Evolutionary conservation across 2,329 filamentous ascomycete species (phyloP).

Genomic region (Gyromitra esculenta): DNA sequence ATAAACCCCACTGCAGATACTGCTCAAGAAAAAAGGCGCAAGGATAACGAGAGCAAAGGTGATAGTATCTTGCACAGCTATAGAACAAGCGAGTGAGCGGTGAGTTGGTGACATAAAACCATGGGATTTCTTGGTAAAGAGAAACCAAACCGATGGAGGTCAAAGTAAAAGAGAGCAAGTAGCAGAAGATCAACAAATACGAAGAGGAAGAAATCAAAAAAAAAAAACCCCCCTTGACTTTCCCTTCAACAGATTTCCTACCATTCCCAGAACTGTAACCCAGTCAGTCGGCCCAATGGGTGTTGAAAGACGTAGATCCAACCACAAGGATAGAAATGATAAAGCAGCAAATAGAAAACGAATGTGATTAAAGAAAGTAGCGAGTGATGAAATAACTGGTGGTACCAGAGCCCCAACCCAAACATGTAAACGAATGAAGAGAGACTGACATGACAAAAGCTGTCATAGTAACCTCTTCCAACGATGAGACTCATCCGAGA

Average conservation of each 20-base stretch:
- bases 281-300: neutral
- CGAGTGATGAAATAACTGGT: constrained; percentile 16
- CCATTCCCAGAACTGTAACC: constrained; percentile 14
- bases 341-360: constrained; percentile 22
- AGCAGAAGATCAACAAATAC: constrained; percentile 6
- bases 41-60: neutral
- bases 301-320: constrained; percentile 5
- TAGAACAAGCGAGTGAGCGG: constrained; percentile 11
- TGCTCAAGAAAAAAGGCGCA: constrained; percentile 7
- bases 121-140: constrained; percentile 2
- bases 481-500: constrained; percentile 11
- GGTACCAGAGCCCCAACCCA: constrained; percentile 15
- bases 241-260: neutral
- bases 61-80: constrained; percentile 20
- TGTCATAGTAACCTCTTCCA: constrained; percentile 24
- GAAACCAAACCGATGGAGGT: constrained; percentile 5
- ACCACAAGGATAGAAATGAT: constrained; percentile 30
- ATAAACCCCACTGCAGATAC: neutral
- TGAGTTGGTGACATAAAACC: constrained; percentile 9
- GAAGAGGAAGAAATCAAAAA: neutral
- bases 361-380: constrained; percentile 32
- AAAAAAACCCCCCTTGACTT: neutral
- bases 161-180: constrained; percentile 7
- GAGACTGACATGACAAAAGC: constrained; percentile 13
- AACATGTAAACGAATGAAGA: constrained; percentile 33